Base-by-base conservation (phyloP, 2,329 filamentous ascomycete genomes). In the Fusarium sp. region DNA sequence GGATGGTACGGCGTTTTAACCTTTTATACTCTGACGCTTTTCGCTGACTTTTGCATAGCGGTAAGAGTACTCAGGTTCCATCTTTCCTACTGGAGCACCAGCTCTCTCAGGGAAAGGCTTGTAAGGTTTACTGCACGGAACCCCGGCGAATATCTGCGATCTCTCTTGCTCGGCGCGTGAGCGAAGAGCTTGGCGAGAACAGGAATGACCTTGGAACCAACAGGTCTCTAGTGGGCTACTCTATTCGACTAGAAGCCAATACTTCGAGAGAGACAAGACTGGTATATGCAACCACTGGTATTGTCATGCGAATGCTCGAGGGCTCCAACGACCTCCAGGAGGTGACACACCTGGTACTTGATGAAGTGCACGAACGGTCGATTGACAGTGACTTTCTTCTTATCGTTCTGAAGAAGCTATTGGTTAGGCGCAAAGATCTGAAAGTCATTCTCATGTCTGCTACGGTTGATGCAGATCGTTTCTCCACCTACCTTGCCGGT, bases 261-360 rank as follows among this genome's bases (percentile, higher is more conserved):
- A 92, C 91, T 1, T 91, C 90, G 16, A 87, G 89, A 31, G 90
- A 93, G 72, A 98, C 94, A 3, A 86, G 93, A 52, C 86, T 99
- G 28, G 89, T 98, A 8, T 99, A 94, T 79, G 96, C 96, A 54
- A 97, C 91, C 3, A 91, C 89, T 8, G 89, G 96, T 82, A 97
- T 99, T 60, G 93, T 99, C n/a, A 92, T 99, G 84, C 90, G 96
- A 30, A 98, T 99, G 95, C 85, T 99, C 15, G 96, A 99, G 78
- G 91, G 91, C 10, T 92, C 93, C 0, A 92, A 93, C 68, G 92
- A 97, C 57, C 86, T 99, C 42, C 87, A 89, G 59, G 95, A 97
- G 68, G 90, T 99, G 53, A 97, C 95, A 1, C 96, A 98, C 80
- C 82, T 99, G 62, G 89, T 99, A 45, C 89, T 99, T n/a, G 96